phyloP scores from a whole-genome alignment of 768 basidiomycete genomes.

The Boletus barrowsii region DNA sequence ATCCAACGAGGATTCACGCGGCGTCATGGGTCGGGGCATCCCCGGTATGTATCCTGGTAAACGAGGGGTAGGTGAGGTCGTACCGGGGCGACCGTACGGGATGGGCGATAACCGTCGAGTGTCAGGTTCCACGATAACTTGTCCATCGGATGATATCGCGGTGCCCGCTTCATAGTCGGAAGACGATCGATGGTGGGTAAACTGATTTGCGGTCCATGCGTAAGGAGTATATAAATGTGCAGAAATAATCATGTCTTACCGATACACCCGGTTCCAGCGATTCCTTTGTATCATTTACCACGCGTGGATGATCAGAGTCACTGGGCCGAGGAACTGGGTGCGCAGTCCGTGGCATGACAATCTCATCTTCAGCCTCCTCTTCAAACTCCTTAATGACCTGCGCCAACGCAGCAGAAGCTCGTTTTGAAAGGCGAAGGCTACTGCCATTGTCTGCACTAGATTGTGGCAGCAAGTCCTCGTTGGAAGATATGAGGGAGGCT shows the following conservation, averaged over 20 bases:
- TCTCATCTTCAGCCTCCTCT: constrained; percentile 71
- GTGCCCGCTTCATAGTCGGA: constrained; percentile 59
- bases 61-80: constrained; percentile 48
- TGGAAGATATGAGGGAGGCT: constrained; percentile 39
- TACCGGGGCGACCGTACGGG: constrained; percentile 49
- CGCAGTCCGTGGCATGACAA: constrained; percentile 66
- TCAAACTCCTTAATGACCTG: constrained; percentile 77
- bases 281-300: constrained; percentile 18
- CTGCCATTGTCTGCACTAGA: constrained; percentile 11
- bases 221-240: constrained; percentile 20
- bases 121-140: constrained; percentile 45
- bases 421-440: constrained; percentile 40
- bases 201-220: constrained; percentile 12
- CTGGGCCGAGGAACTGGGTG: constrained; percentile 41
- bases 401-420: constrained; percentile 70
- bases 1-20: constrained; percentile 65
- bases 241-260: constrained; percentile 21
- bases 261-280: constrained; percentile 16
- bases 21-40: constrained; percentile 90
- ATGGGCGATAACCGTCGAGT: constrained; percentile 58
- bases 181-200: constrained; percentile 33
- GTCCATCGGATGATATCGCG: constrained; percentile 67
- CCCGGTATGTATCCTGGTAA: constrained; percentile 86
- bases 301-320: constrained; percentile 26
- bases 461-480: constrained; percentile 27